Evolutionary conservation across 768 basidiomycete species (phyloP), one percentile per base, ranked within the genome.

Genomic region (Podaxis carcinomalis): DNA sequence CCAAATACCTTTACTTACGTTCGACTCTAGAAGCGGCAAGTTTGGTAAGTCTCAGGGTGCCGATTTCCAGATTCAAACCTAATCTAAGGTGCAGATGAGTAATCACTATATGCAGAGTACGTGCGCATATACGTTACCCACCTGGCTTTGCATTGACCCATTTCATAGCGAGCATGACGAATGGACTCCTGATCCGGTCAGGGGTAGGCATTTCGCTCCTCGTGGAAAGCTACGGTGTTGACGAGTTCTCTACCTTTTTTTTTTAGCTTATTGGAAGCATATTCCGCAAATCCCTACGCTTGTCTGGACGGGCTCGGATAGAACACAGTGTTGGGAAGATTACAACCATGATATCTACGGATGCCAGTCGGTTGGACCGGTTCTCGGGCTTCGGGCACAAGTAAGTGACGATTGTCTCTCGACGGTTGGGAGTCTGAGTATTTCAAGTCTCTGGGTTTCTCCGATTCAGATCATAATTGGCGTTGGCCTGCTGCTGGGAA

Each of bases 331-430:
- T 83, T 44, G 89, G 89, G 0, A 77, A 87, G 67, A 84, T 89
- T 52, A 88, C 83, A 9, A 90, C 87, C 0, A 82, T 90, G 77
- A 86, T 90, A 5, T 84, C 85, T 1, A 79, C 83, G 11, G 89
- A 91, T 66, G 73, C 85, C 0, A 78, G 80, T 4, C 79, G 83
- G 50, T 68, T 88, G 23, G 87, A 87, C 62, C 64, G 73, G 14
- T 77, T 82, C 65, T 70, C 74, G n/a, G 75, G 68, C 5, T 79
- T 74, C 52, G 76, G 66, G 11, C 79, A 79, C 66, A 74, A 75
- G 78, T 80, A 49, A 61, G 77, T 69, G 3, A 16, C 40, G 28
- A 57, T 50, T 53, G n/a, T 44, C 13, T n/a, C 56, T 35, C 27
- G 27, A 28, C 25, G 35, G 16, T 2, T 21, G 10, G 16, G 37